Percentiles rank a stretch among this genome's conserved stretches.
phyloP scores from a whole-genome alignment of 2,329 filamentous ascomycete species.

The Trichoderma sp. region DNA sequence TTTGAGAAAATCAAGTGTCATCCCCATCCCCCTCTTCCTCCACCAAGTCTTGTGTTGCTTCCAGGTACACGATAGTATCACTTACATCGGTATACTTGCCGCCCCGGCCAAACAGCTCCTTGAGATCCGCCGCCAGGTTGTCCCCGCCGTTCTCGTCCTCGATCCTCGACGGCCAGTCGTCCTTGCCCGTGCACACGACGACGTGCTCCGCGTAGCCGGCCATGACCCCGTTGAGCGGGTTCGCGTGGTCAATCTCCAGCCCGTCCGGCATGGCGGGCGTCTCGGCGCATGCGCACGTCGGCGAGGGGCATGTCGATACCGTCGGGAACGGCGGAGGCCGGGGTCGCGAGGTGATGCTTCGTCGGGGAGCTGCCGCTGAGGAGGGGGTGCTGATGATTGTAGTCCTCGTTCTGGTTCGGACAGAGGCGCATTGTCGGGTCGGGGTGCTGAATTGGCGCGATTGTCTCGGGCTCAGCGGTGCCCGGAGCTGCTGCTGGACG shows the following conservation, averaged over 20 bases:
- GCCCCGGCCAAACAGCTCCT: slow-evolving; percentile 66
- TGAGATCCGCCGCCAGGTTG: slow-evolving; percentile 72
- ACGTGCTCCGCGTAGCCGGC: slow-evolving; percentile 79
- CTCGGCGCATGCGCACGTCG: slow-evolving; percentile 74
- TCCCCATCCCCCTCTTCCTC: background rate
- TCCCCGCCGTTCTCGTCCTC: slow-evolving; percentile 74
- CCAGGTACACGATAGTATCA: slow-evolving; percentile 28
- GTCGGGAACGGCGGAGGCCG: slow-evolving; percentile 45
- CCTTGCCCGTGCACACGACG: slow-evolving; percentile 76
- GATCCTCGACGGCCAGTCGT: slow-evolving; percentile 81
- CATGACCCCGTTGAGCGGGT: slow-evolving; percentile 74
- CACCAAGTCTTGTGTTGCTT: too few species aligned
- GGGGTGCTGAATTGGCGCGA: background rate
- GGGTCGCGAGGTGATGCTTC: slow-evolving; percentile 4
- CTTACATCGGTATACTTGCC: slow-evolving; percentile 68
- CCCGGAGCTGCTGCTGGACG: background rate
- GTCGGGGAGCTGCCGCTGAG: background rate
- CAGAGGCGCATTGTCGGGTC: background rate
- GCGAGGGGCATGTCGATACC: slow-evolving; percentile 66
- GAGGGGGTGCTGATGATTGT: background rate
- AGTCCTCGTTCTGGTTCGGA: background rate
- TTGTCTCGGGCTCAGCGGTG: background rate
- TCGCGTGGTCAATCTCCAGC: slow-evolving; percentile 73
- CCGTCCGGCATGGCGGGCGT: slow-evolving; percentile 65
- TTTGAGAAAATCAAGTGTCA: background rate